These are phyloP conservation scores for Marasmius tenuissimus DNA, from an alignment of 1,284 basidiomycete genomes.

Conservation along the genomic window DNA sequence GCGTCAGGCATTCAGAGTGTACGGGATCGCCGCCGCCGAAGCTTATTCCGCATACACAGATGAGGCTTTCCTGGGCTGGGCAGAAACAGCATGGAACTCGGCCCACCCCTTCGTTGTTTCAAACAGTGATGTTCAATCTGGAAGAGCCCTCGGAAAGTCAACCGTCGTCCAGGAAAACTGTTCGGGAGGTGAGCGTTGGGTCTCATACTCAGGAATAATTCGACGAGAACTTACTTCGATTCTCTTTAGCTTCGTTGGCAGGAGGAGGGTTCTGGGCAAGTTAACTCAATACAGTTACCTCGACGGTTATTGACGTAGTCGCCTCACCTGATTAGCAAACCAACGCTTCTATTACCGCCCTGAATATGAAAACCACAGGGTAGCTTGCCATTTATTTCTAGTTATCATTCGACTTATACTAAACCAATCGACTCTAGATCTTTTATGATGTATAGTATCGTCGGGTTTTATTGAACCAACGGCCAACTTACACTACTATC, in stretches of 20 bases:
- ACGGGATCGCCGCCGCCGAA: not conserved
- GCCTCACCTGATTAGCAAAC: no score
- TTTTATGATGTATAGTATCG: not conserved
- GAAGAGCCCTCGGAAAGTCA: not conserved
- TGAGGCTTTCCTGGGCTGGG: not conserved
- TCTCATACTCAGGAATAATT: not conserved
- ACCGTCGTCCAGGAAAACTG: not conserved
- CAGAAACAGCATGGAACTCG: not conserved
- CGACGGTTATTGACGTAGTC: no score
- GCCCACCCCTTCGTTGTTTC: not conserved
- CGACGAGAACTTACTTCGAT: not conserved
- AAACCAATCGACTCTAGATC: not conserved
- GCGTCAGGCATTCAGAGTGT: not conserved
- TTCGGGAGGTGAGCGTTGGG: not conserved
- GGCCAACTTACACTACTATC: not conserved
- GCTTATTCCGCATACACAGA: not conserved
- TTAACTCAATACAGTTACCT: no score
- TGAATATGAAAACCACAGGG: not conserved
- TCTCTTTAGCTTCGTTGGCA: no score
- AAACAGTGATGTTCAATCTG: not conserved
- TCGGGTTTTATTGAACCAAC: not conserved
- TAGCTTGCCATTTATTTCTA: no score
- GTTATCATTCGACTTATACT: not conserved
- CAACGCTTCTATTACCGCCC: not conserved
- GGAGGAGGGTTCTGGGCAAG: no score